Evolutionary conservation across 1,284 basidiomycete genomes (phyloP), one percentile per base, ranked within the genome.

Genomic region (Irpex lacteus): DNA sequence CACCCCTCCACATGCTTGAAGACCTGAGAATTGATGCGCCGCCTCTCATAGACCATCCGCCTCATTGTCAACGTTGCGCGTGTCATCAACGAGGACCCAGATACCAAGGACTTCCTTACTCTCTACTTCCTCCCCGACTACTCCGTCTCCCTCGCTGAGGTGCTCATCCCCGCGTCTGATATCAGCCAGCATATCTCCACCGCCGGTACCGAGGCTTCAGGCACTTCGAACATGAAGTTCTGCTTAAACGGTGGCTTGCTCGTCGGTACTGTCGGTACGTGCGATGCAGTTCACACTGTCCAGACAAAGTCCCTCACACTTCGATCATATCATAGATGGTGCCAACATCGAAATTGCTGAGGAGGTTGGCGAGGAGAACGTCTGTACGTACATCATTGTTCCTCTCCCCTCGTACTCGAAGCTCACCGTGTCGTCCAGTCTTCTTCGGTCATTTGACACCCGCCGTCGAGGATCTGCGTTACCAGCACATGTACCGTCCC

Each of bases 321-420:
- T 11, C 52, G 15, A 18, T 58, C 1, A 26, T 59, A 70, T 19
- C 18, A 70, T 77, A 77, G 93, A 98, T 76, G 96, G 96, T 65
- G 96, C 95, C 21, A 96, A 96, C 74, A 95, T 97, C 66, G 95
- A 97, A 79, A 97, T 98, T 69, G 95, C 93, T 2, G 94, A 97
- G 73, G 94, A 96, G 75, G 90, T 89, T 38, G 89, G 90, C 37
- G 86, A 89, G 68, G 82, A 84, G 68, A 88, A 90, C 73, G 85
- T 81, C 71, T 90, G 88, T 89, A 71, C 77, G 88, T 86, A 59
- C 32, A 60, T 40, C 18, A 36, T 13, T 2, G 32, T 36, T 34
- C 47, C 49, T 34, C 32, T 54, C 19, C 49, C 18, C 50, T 11
- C 54, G 19, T 37, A 13, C 63, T 37, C 34, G 21, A 26, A 60